Evolutionary conservation across 2,329 filamentous ascomycete species (phyloP).

Genomic region (Fusarium nygamai): DNA sequence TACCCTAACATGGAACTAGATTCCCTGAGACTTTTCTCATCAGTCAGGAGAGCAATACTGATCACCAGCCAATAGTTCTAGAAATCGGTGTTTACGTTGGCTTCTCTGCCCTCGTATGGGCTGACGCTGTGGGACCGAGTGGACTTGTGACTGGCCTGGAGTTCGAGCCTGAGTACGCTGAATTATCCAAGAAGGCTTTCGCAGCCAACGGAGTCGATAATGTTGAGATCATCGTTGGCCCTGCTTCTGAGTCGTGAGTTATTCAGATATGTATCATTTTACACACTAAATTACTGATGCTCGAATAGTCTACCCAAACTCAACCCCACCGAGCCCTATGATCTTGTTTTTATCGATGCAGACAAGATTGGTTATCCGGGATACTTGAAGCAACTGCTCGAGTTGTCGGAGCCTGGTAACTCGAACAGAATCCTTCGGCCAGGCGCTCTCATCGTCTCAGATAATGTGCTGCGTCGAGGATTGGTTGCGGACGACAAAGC

Average conservation of each 20-base stretch:
- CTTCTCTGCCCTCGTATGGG: constrained; percentile 60
- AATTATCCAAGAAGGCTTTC: constrained; percentile 52
- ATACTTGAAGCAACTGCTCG: constrained; percentile 59
- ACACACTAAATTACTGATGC: not conserved
- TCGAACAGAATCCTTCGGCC: constrained; percentile 55
- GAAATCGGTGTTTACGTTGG: constrained; percentile 61
- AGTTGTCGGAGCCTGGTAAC: constrained; percentile 52
- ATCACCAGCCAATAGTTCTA: constrained; percentile 50
- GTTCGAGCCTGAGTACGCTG: constrained; percentile 55
- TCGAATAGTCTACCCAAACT: constrained; percentile 45
- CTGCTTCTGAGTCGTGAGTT: constrained; percentile 58
- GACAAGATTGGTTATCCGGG: constrained; percentile 62
- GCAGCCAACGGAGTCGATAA: constrained; percentile 54
- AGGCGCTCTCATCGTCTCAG: constrained; percentile 63
- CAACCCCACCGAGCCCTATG: constrained; percentile 53
- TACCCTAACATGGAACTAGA: not conserved
- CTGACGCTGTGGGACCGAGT: constrained; percentile 55
- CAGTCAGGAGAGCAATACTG: not conserved
- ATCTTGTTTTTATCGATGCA: constrained; percentile 65
- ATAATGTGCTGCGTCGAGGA: constrained; percentile 62
- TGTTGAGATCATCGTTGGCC: constrained; percentile 57
- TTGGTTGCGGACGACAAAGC: constrained; percentile 55
- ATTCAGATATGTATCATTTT: no score
- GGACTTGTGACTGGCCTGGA: constrained; percentile 59
- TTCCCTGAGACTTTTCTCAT: not conserved